A percentile compares a stretch with the other conserved stretches of the same genome.
These are phyloP conservation scores for Polychaeton citri DNA, from an alignment of 2,329 filamentous ascomycete species.

Conservation along the genomic window DNA sequence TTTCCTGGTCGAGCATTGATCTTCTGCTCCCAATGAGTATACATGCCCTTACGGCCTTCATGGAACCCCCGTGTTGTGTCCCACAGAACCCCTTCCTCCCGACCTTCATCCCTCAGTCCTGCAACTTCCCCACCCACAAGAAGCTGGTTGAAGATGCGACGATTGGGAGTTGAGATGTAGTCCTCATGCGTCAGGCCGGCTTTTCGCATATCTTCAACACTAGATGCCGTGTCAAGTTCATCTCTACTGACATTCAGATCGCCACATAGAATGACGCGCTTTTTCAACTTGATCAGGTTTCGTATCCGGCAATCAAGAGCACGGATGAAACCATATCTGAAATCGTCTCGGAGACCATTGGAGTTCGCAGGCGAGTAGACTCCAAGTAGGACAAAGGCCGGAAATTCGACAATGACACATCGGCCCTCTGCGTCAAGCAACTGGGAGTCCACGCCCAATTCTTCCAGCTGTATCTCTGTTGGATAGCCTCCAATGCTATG, in stretches of 20 bases:
- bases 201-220: constrained; percentile 58
- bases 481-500: constrained; percentile 86
- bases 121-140: constrained; percentile 57
- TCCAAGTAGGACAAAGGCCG: constrained; percentile 84
- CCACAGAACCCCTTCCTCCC: constrained; percentile 61
- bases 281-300: constrained; percentile 68
- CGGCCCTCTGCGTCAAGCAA: constrained; percentile 81
- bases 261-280: constrained; percentile 72
- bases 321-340: constrained; percentile 65
- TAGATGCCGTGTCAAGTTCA: constrained; percentile 62
- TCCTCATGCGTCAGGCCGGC: constrained; percentile 54
- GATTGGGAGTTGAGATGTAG: constrained; percentile 58
- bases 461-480: constrained; percentile 49
- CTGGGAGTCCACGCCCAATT: constrained; percentile 51
- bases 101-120: constrained; percentile 52
- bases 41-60: constrained; percentile 73
- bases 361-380: constrained; percentile 85
- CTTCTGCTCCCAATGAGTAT: constrained; percentile 92
- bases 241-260: constrained; percentile 70
- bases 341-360: constrained; percentile 71
- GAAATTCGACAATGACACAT: constrained; percentile 83
- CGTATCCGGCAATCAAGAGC: constrained; percentile 72
- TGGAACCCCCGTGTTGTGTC: constrained; percentile 77
- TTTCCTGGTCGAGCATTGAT: constrained; percentile 94
- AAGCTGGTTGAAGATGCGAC: constrained; percentile 77